A percentile compares a stretch with the other conserved stretches of the same genome.
Evolutionary conservation across 1,139 yeast species (phyloP).

Genomic region (Hyphopichia wangnamkhiaoensis): DNA sequence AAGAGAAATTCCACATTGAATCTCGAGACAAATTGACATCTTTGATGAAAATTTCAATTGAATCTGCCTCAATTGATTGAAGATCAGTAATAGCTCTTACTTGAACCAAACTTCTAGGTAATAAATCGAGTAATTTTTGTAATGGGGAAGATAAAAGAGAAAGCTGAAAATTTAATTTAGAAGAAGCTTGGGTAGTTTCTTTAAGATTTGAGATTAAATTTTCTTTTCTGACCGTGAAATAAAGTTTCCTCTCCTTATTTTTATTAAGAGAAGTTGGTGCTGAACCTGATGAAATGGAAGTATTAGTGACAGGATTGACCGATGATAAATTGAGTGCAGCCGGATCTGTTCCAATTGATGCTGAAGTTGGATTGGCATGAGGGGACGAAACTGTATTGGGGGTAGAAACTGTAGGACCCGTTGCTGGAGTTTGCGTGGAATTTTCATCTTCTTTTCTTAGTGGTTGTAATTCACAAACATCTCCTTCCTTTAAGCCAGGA

Average conservation of each 20-base stretch:
- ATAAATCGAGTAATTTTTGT: slow-evolving; percentile 61
- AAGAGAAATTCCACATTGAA: slow-evolving; percentile 88
- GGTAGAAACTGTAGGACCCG: neutral
- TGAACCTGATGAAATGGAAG: slow-evolving; percentile 5
- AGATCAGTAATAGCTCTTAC: slow-evolving; percentile 40
- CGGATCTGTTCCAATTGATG: too few species aligned
- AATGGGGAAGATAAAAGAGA: slow-evolving; percentile 67
- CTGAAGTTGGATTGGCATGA: too few species aligned
- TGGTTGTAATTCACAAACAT: slow-evolving; percentile 64
- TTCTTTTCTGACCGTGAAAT: slow-evolving; percentile 24
- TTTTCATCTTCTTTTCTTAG: slow-evolving; percentile 20
- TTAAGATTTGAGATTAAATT: slow-evolving; percentile 1
- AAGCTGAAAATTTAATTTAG: slow-evolving; percentile 32
- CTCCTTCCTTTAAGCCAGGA: slow-evolving; percentile 65
- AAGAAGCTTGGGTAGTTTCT: slow-evolving; percentile 3
- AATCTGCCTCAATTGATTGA: slow-evolving; percentile 66
- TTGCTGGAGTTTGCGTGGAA: neutral
- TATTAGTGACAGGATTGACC: neutral
- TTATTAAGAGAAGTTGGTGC: slow-evolving; percentile 1
- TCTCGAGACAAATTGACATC: slow-evolving; percentile 85
- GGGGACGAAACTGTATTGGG: neutral
- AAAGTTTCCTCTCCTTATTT: slow-evolving; percentile 26
- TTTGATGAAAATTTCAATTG: slow-evolving; percentile 77
- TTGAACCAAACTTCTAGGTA: slow-evolving; percentile 65
- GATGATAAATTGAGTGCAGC: too few species aligned